These are phyloP conservation scores for Fusarium sp. DNA, from an alignment of 2,329 filamentous ascomycete genomes.

Conservation along the genomic window DNA sequence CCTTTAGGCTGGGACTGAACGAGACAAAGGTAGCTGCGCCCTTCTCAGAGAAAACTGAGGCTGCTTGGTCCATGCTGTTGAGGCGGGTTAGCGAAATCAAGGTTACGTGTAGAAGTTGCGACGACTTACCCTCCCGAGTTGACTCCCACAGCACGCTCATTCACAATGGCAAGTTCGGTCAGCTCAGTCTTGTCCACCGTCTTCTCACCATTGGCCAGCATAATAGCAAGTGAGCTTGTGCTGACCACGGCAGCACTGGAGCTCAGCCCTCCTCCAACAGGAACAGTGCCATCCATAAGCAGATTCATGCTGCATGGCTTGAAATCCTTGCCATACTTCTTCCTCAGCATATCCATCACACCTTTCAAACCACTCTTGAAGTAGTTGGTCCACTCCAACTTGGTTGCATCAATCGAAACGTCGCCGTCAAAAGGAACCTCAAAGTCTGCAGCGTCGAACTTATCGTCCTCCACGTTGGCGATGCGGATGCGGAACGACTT, in stretches of 20 bases:
- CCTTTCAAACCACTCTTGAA: slow-evolving; percentile 93
- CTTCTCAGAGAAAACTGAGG: slow-evolving; percentile 90
- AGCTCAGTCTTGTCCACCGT: slow-evolving; percentile 90
- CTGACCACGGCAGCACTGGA: slow-evolving; percentile 96
- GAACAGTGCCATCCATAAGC: slow-evolving; percentile 90
- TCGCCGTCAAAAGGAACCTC: slow-evolving; percentile 71
- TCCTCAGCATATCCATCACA: slow-evolving; percentile 80
- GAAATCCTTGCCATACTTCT: slow-evolving; percentile 72
- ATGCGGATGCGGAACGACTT: slow-evolving; percentile 78
- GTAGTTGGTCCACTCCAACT: slow-evolving; percentile 98
- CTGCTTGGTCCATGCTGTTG: slow-evolving; percentile 92
- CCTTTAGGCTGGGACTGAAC: slow-evolving; percentile 83
- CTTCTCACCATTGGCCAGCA: slow-evolving; percentile 84
- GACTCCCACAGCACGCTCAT: slow-evolving; percentile 92
- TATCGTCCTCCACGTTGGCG: slow-evolving; percentile 79
- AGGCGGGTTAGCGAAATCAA: slow-evolving; percentile 30
- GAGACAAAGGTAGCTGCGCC: slow-evolving; percentile 91
- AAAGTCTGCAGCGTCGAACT: slow-evolving; percentile 82
- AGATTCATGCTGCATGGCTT: slow-evolving; percentile 82
- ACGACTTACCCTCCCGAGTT: slow-evolving; percentile 86
- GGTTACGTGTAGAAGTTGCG: neutral
- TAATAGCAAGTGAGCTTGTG: slow-evolving; percentile 86
- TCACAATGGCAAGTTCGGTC: slow-evolving; percentile 92
- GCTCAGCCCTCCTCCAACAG: slow-evolving; percentile 89
- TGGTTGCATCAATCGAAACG: slow-evolving; percentile 84